Base-by-base conservation (phyloP, 2,329 filamentous ascomycete genomes). In the Aureobasidium sp. region DNA sequence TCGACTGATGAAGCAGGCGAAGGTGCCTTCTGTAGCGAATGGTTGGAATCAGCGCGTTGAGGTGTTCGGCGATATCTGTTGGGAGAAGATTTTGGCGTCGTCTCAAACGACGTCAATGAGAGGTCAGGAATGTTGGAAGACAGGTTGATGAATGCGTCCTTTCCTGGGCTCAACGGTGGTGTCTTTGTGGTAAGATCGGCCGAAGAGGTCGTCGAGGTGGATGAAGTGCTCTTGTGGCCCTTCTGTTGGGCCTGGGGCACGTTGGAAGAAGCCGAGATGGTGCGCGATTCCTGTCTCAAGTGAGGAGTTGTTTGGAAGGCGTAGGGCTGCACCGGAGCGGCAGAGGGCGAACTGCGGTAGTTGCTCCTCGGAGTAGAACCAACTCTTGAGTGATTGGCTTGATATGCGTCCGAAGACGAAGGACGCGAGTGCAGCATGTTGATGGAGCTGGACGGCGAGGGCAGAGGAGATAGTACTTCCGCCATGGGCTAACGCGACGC, bases 1-100 rank as follows among this genome's bases (percentile, higher is more conserved):
- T 78, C 77, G 23, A 80, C 80, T n/a, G 79, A 75, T 25, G 72
- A 68, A 23, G 76, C 74, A 67, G 70, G 49, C 66, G 67, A 58
- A 62, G 61, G 29, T 46, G 69, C 60, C 54, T 69, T 63, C 43
- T 70, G 66, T 53, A 71, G 70, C 63, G 69, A 67, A 51, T 66
- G 74, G 67, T 69, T 77, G 64, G 75, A 80, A 65, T 84, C 84
- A 17, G 77, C 74, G 62, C 82, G 69, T 55, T 68, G 78, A 65
- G 82, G 81, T 61, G 81, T 78, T 62, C 91, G 86, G 67, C 91
- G 83, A 71, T 96, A 96, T 62, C 93, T 84, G 71, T 96, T 91
- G 1, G 90, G 89, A 1, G 88, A 85, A 23, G 85, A 78, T 68
- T 90, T 91, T 47, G 78, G 74, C 23, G 83, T 78, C 4, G 80